phyloP scores from a whole-genome alignment of 2,329 filamentous ascomycete species.

The Pseudogymnoascus sp. region DNA sequence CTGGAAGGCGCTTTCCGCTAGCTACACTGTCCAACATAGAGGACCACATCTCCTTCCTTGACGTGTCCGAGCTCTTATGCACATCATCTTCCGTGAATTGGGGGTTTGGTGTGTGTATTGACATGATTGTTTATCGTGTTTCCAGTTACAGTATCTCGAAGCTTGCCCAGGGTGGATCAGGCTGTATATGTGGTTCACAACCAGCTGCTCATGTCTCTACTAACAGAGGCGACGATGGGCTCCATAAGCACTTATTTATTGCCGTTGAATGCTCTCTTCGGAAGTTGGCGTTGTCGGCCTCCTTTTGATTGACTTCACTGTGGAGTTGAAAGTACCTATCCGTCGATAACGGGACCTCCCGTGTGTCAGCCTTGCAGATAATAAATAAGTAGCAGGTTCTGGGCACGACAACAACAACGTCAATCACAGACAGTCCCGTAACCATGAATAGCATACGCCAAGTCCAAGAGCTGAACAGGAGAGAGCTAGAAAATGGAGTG shows the following conservation, averaged over 20 bases:
- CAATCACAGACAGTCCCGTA: neutral
- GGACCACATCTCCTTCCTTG: slow-evolving; percentile 86
- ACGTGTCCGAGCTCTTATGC: slow-evolving; percentile 54
- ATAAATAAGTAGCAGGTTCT: neutral
- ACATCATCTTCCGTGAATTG: slow-evolving; percentile 44
- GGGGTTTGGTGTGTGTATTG: slow-evolving; percentile 45
- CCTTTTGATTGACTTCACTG: neutral
- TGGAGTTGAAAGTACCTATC: slow-evolving; percentile 6
- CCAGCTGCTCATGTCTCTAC: neutral
- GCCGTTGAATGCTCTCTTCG: neutral
- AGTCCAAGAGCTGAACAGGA: slow-evolving; percentile 87
- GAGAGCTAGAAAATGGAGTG: slow-evolving; percentile 84
- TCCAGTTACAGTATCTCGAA: neutral
- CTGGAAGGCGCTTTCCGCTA: slow-evolving; percentile 79
- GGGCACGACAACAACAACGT: neutral
- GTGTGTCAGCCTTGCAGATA: slow-evolving; percentile 8
- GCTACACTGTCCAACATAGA: slow-evolving; percentile 86
- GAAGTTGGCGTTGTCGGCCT: neutral
- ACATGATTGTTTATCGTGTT: slow-evolving; percentile 14
- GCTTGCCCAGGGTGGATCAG: slow-evolving; percentile 1
- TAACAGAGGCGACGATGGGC: neutral
- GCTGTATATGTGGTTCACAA: slow-evolving; percentile 4
- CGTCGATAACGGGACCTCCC: slow-evolving; percentile 5
- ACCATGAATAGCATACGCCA: slow-evolving; percentile 90
- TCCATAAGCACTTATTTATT: slow-evolving; percentile 5